Conservation (phyloP, 345 rosid genomes). For the Corchorus capsularis region DNA sequence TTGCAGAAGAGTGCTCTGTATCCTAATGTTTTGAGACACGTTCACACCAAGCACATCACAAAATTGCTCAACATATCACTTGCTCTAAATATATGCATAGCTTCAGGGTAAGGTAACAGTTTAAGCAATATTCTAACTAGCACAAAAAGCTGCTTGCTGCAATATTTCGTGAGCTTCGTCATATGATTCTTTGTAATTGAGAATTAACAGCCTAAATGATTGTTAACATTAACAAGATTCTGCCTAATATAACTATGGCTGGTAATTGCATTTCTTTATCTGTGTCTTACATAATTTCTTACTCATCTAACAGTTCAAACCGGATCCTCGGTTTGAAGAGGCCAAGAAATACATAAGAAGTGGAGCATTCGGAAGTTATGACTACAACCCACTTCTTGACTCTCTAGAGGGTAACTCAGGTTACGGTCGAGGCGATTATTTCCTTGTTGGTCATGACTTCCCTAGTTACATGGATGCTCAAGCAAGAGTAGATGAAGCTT, state of each 20-base stretch:
- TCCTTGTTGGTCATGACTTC: slow-evolving; percentile 91
- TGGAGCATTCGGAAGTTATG: slow-evolving; percentile 88
- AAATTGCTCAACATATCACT: neutral
- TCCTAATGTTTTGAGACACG: neutral
- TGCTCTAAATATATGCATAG: neutral
- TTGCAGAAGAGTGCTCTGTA: neutral
- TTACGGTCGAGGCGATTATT: slow-evolving; percentile 92
- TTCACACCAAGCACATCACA: neutral
- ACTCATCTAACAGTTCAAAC: slow-evolving; percentile 67
- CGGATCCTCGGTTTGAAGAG: slow-evolving; percentile 94
- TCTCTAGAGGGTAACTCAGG: slow-evolving; percentile 94
- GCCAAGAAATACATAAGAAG: slow-evolving; percentile 86
- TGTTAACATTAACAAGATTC: neutral
- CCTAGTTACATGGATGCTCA: slow-evolving; percentile 86
- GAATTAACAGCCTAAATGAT: neutral
- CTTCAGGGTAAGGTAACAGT: neutral
- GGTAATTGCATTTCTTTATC: neutral
- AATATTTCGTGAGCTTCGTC: neutral
- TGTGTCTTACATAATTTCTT: slow-evolving; percentile 13
- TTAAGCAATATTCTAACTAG: neutral
- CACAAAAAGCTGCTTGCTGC: neutral
- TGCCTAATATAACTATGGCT: neutral
- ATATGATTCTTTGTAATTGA: neutral
- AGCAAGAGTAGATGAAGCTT: slow-evolving; percentile 77
- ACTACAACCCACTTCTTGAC: slow-evolving; percentile 87